Conservation (phyloP, 176 grass and related monocot species). For the Zoysia japonica region DNA sequence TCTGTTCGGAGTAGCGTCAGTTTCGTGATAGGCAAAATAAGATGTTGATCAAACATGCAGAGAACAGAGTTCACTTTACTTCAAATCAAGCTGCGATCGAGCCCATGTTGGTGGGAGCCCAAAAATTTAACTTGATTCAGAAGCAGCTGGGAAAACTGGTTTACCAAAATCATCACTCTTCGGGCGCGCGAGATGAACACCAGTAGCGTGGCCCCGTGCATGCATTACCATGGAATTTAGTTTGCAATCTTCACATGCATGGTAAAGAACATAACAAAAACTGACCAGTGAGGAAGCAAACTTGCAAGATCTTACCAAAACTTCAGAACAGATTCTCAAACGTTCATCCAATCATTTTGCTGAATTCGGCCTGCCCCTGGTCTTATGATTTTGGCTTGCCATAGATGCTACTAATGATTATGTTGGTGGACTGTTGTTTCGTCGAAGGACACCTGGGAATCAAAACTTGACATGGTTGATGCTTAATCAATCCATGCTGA, state of each 20-base stretch:
- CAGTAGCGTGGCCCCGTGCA: neutral
- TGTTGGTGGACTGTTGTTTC: constrained; percentile 2
- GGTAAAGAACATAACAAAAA: too few relatives aligned
- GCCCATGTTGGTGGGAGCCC: neutral
- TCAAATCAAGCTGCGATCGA: too few relatives aligned
- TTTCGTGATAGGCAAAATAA: neutral
- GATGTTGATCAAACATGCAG: neutral
- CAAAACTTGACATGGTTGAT: neutral
- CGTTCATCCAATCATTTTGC: neutral
- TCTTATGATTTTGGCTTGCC: neutral
- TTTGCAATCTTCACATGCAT: too few relatives aligned
- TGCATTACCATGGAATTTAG: too few relatives aligned
- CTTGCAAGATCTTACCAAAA: too few relatives aligned
- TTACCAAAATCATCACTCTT: neutral
- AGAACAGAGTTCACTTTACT: neutral
- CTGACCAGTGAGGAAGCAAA: too few relatives aligned
- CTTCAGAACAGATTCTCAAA: too few relatives aligned
- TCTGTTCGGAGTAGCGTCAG: neutral
- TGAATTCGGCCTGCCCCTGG: neutral
- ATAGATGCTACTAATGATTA: neutral
- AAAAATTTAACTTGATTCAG: neutral
- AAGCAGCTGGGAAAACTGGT: neutral
- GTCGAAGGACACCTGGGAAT: neutral
- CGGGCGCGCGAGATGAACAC: neutral
- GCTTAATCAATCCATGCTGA: neutral